A percentile compares a stretch with the other conserved stretches of the same genome.
These are phyloP conservation scores for Apiospora hydei DNA, from an alignment of 2,329 filamentous ascomycete genomes.

Conservation along the genomic window DNA sequence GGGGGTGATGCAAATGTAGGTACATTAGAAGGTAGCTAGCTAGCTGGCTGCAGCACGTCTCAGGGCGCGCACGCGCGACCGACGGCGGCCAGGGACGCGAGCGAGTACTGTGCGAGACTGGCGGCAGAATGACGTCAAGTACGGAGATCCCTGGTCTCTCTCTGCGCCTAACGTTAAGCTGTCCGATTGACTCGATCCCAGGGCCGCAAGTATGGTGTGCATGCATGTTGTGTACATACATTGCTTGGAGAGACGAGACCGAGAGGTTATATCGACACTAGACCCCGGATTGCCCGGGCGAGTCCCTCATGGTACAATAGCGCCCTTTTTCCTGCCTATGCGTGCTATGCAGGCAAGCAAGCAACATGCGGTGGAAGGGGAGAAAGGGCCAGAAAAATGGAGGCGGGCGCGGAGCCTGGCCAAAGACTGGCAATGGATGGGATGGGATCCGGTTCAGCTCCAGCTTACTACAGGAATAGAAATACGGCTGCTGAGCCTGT, in stretches of 20 bases:
- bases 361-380: neutral
- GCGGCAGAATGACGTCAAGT: constrained; percentile 13
- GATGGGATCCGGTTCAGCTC: neutral
- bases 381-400: neutral
- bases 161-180: neutral
- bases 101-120: constrained; percentile 5
- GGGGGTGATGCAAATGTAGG: neutral
- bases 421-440: neutral
- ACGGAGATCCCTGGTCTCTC: neutral
- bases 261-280: constrained; percentile 18
- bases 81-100: neutral
- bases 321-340: neutral
- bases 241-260: neutral
- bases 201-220: neutral
- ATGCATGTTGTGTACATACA: neutral
- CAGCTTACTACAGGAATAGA: neutral
- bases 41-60: neutral
- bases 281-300: constrained; percentile 8
- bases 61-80: neutral
- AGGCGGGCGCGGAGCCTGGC: neutral
- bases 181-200: neutral
- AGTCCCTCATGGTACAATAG: neutral
- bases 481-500: neutral
- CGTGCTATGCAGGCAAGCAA: too few relatives aligned
- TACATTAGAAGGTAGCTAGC: too few relatives aligned